phyloP scores from a whole-genome alignment of 805 yeast genomes.

The Metschnikowia koreensis region DNA sequence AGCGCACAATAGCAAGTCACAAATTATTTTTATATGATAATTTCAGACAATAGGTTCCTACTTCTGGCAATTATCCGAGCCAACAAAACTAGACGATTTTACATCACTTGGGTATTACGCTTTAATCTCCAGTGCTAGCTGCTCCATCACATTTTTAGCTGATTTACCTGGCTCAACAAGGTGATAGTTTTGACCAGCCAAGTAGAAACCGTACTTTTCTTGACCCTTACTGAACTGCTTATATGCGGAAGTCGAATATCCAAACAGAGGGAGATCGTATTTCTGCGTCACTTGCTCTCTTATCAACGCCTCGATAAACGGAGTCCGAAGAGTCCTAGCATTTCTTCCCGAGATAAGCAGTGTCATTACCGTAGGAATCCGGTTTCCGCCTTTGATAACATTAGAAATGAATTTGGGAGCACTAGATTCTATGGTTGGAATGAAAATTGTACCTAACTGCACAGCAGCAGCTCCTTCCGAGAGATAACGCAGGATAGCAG shows the following conservation, averaged over 20 bases:
- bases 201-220: slow-evolving; percentile 28
- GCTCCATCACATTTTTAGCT: slow-evolving; percentile 24
- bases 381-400: slow-evolving; percentile 2
- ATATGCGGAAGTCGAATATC: slow-evolving; percentile 33
- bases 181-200: slow-evolving; percentile 36
- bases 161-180: slow-evolving; percentile 19
- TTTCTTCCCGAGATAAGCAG: slow-evolving; percentile 36
- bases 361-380: slow-evolving; percentile 31
- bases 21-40: too few species aligned
- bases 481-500: slow-evolving; percentile 29
- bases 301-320: slow-evolving; percentile 29
- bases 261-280: slow-evolving; percentile 33
- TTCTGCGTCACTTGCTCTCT: slow-evolving; percentile 1
- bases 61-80: too few species aligned
- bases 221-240: slow-evolving; percentile 21
- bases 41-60: too few species aligned
- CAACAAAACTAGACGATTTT: too few species aligned
- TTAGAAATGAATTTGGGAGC: slow-evolving; percentile 21
- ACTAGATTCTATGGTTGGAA: slow-evolving; percentile 34
- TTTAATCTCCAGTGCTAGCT: slow-evolving; percentile 13
- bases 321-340: slow-evolving; percentile 38
- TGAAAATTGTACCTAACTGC: slow-evolving; percentile 55
- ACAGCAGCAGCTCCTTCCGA: slow-evolving; percentile 49
- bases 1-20: too few species aligned
- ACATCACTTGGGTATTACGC: too few species aligned